Percentiles rank a stretch among this genome's conserved stretches.
These are phyloP conservation scores for Simplicillium aogashimaense DNA, from an alignment of 2,329 filamentous ascomycete species.

Conservation along the genomic window DNA sequence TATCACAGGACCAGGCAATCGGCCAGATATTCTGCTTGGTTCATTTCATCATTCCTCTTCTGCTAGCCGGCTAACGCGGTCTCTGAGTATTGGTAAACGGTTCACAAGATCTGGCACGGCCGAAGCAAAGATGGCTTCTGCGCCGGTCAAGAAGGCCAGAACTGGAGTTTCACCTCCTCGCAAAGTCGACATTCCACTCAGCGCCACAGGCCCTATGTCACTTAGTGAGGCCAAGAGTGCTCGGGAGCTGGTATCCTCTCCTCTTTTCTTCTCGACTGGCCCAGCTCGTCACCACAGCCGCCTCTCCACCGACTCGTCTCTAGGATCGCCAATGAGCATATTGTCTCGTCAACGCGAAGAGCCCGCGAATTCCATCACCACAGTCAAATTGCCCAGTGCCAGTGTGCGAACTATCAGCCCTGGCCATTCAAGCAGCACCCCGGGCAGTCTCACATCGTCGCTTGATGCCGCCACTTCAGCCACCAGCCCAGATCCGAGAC, in stretches of 20 bases:
- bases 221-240: slow-evolving; percentile 13
- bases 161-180: slow-evolving; percentile 35
- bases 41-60: background rate
- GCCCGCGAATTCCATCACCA: slow-evolving; percentile 35
- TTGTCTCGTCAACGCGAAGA: slow-evolving; percentile 34
- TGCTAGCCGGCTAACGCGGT: background rate
- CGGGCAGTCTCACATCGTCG: slow-evolving; percentile 42
- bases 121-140: slow-evolving; percentile 21
- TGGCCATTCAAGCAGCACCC: slow-evolving; percentile 37
- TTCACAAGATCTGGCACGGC: slow-evolving; percentile 8
- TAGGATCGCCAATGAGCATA: slow-evolving; percentile 35
- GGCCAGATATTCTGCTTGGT: too few species aligned
- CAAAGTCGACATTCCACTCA: slow-evolving; percentile 30
- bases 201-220: slow-evolving; percentile 12
- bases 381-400: slow-evolving; percentile 44
- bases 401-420: slow-evolving; percentile 38
- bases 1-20: too few species aligned
- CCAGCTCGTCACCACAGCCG: slow-evolving; percentile 24
- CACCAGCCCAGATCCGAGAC: slow-evolving; percentile 40
- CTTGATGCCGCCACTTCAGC: slow-evolving; percentile 41
- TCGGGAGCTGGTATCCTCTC: slow-evolving; percentile 32
- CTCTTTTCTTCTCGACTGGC: slow-evolving; percentile 42
- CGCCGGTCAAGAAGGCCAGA: slow-evolving; percentile 35
- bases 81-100: slow-evolving; percentile 13
- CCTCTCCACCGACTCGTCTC: slow-evolving; percentile 24